Evolutionary conservation across 1,284 basidiomycete species (phyloP).

Genomic region (Sanghuangporus weigelae): DNA sequence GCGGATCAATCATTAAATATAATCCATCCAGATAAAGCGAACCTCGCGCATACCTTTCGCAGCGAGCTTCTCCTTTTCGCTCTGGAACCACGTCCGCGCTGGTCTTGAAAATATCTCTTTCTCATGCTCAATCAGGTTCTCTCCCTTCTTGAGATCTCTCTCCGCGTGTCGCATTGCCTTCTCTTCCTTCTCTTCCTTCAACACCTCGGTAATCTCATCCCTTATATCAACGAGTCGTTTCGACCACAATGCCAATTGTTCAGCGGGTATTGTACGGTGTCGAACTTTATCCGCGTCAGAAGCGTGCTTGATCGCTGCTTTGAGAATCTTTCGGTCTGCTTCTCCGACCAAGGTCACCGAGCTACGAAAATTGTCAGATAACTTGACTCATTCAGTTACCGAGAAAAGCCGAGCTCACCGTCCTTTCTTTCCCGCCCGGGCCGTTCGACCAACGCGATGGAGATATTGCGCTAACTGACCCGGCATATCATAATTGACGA

Average conservation of each 20-base stretch:
- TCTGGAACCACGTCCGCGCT: conserved; percentile 97
- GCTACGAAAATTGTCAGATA: conserved; percentile 34
- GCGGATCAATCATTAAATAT: background rate
- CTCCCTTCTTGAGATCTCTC: conserved; percentile 93
- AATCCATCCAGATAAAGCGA: background rate
- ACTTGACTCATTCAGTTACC: conserved; percentile 16
- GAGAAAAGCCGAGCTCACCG: conserved; percentile 45
- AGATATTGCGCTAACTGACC: conserved; percentile 90
- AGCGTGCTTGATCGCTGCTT: conserved; percentile 90
- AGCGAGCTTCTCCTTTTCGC: conserved; percentile 75
- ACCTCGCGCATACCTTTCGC: conserved; percentile 58
- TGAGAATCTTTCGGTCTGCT: conserved; percentile 93
- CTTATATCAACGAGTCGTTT: conserved; percentile 71
- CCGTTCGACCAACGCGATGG: conserved; percentile 95
- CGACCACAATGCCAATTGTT: conserved; percentile 69
- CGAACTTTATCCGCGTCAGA: conserved; percentile 76
- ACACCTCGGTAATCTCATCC: conserved; percentile 74
- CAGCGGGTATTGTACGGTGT: conserved; percentile 86
- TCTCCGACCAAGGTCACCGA: conserved; percentile 97
- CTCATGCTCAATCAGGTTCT: conserved; percentile 94
- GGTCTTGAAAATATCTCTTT: conserved; percentile 94
- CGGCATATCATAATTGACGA: conserved; percentile 99
- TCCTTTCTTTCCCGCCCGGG: conserved; percentile 89
- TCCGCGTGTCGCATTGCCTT: conserved; percentile 88
- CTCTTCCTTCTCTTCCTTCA: conserved; percentile 95